Evolutionary conservation across 345 rosid species (phyloP).

Genomic region (Iberis pinnata): DNA sequence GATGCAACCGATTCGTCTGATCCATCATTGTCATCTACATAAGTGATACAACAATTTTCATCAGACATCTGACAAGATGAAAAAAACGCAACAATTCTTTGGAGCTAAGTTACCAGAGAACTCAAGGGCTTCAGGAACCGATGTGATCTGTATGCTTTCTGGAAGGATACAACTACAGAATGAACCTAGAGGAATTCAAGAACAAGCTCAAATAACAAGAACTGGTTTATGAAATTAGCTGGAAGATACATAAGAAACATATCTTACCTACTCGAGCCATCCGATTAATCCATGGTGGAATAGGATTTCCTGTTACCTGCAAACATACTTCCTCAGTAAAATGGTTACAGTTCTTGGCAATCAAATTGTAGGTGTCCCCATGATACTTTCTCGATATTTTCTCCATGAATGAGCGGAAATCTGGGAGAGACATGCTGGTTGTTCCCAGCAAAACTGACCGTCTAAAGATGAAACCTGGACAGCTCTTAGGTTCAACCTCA

Average conservation of each 20-base stretch:
- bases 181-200: slow-evolving; percentile 52
- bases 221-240: neutral
- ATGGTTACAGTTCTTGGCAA: slow-evolving; percentile 92
- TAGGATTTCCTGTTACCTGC: slow-evolving; percentile 73
- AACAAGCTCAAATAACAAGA: neutral
- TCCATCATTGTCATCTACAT: slow-evolving; percentile 44
- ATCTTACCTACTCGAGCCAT: slow-evolving; percentile 74
- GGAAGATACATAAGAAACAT: neutral
- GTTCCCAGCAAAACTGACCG: slow-evolving; percentile 69
- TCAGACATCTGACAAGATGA: slow-evolving; percentile 1
- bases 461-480: slow-evolving; percentile 88
- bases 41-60: neutral
- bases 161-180: slow-evolving; percentile 93
- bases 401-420: slow-evolving; percentile 72
- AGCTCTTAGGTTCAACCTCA: slow-evolving; percentile 84
- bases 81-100: neutral
- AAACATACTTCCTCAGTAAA: slow-evolving; percentile 69
- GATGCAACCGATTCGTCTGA: slow-evolving; percentile 54
- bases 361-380: slow-evolving; percentile 83
- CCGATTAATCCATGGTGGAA: slow-evolving; percentile 93
- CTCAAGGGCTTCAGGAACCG: slow-evolving; percentile 66
- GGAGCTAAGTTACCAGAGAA: slow-evolving; percentile 53
- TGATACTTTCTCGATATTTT: slow-evolving; percentile 59
- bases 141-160: slow-evolving; percentile 68
- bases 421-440: slow-evolving; percentile 51